These are phyloP conservation scores for Trifolium dubium DNA, from an alignment of 306 rosid genomes.

Conservation along the genomic window DNA sequence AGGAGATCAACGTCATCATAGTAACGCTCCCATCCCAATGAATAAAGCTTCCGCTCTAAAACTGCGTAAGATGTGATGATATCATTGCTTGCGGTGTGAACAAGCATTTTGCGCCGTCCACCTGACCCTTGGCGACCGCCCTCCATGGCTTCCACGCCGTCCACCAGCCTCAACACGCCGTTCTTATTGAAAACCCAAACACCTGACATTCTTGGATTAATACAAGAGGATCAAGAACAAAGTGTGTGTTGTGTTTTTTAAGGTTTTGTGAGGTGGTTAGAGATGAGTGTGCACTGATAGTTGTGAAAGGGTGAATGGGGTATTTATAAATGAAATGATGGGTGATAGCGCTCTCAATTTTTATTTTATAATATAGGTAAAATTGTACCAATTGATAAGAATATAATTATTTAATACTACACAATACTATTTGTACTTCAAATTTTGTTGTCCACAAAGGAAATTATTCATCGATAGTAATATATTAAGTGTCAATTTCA, in stretches of 20 bases:
- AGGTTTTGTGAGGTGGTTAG: constrained; percentile 14
- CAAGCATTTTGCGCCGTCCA: constrained; percentile 65
- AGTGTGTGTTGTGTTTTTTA: neutral
- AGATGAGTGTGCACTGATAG: constrained; percentile 33
- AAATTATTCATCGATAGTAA: no score
- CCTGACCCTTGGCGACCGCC: constrained; percentile 43
- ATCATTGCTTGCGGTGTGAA: constrained; percentile 70
- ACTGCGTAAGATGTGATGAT: constrained; percentile 63
- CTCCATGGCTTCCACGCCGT: constrained; percentile 55
- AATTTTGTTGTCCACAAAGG: no score
- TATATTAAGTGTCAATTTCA: no score
- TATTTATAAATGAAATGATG: neutral
- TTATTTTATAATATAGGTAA: neutral
- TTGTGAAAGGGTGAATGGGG: constrained; percentile 11
- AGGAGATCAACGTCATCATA: constrained; percentile 84
- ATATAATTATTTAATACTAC: constrained; percentile 1
- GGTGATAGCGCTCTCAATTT: neutral
- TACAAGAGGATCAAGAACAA: neutral
- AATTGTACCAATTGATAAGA: neutral
- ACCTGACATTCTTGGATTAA: constrained; percentile 62
- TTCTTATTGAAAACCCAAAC: constrained; percentile 88
- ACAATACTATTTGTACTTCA: neutral
- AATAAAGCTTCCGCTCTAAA: constrained; percentile 60
- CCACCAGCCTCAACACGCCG: constrained; percentile 82
- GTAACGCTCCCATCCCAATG: constrained; percentile 92